Base-by-base conservation (phyloP, 176 grass and related monocot species). In the Poa annua region DNA sequence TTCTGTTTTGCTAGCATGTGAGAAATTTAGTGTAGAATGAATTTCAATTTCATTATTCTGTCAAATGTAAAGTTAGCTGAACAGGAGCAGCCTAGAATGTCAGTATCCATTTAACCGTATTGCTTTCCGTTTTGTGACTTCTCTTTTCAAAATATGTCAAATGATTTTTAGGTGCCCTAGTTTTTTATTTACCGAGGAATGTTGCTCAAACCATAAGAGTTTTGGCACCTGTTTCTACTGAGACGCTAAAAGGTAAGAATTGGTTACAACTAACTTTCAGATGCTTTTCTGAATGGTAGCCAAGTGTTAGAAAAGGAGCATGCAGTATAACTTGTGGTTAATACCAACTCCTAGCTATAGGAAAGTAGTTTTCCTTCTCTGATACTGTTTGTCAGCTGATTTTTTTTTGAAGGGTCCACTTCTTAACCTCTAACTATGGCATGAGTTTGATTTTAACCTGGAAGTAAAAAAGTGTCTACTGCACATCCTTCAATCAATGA, bases 261-360 rank as follows among this genome's bases (percentile, higher is more conserved):
- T 42, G 15, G 59, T 38, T 73, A 73, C 26, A 80, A 16, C 62
- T 48, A 72, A 72, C 52, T 78, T 39, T 17, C 60, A 61, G 52
- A 38, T 25, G 4, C 26, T 61, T 85, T 56, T 36, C 44, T 24
- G 39, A 64, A 71, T 17, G 45, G 64, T 61, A 10, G 14, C 25
- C 26, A 63, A 33, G 26, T 63, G 13, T 29, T 63, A 63, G 60
- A 63, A 33, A 64, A 25, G 61, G 61, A 64, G 13, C 61, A 64
- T 16, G 61, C 26, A n/a, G 16, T 61, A 11, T 60, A 49, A 41
- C 4, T 24, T 21, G 6, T 85, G 26, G 41, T 48, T 71, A 63
- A 32, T 63, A 19, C 29, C 61, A 52, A 83, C 71, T 80, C 33
- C 51, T 80, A 80, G 78, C 45, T 38, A 24, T 32, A 80, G 63